Conservation (phyloP, 2,329 filamentous ascomycete genomes). For the Monosporascus sp. region DNA sequence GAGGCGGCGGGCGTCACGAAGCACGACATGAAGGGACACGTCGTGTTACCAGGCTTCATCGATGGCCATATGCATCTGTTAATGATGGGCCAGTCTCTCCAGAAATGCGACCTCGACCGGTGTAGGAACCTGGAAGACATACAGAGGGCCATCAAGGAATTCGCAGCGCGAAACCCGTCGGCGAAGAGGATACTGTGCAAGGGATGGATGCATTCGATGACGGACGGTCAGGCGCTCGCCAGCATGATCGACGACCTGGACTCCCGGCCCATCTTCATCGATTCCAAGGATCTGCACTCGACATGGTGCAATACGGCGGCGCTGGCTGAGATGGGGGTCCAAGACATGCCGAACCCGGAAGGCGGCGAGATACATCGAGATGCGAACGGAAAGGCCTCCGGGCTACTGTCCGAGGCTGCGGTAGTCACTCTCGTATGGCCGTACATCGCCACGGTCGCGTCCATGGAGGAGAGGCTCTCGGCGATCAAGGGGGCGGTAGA, state of each 20-base stretch:
- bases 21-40: slow-evolving; percentile 32
- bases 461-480: slow-evolving; percentile 40
- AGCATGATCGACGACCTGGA: slow-evolving; percentile 47
- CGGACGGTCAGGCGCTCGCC: slow-evolving; percentile 40
- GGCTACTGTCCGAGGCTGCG: slow-evolving; percentile 49
- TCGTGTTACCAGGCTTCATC: slow-evolving; percentile 49
- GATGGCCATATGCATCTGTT: slow-evolving; percentile 55
- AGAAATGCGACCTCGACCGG: slow-evolving; percentile 41
- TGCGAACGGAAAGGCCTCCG: slow-evolving; percentile 38
- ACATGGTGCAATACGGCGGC: slow-evolving; percentile 51
- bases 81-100: slow-evolving; percentile 47
- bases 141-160: slow-evolving; percentile 35
- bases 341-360: slow-evolving; percentile 39
- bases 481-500: slow-evolving; percentile 40
- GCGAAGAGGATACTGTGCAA: slow-evolving; percentile 43
- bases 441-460: slow-evolving; percentile 41
- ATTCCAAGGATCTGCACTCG: slow-evolving; percentile 52
- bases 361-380: slow-evolving; percentile 49
- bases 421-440: slow-evolving; percentile 50
- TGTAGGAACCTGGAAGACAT: slow-evolving; percentile 46
- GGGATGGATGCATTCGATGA: slow-evolving; percentile 54
- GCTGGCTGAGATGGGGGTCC: slow-evolving; percentile 42
- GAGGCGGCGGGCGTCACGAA: slow-evolving; percentile 17
- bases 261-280: slow-evolving; percentile 47
- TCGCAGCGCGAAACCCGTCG: slow-evolving; percentile 38